These are phyloP conservation scores for Eucalyptus pumila DNA, from an alignment of 345 rosid genomes.

Conservation along the genomic window DNA sequence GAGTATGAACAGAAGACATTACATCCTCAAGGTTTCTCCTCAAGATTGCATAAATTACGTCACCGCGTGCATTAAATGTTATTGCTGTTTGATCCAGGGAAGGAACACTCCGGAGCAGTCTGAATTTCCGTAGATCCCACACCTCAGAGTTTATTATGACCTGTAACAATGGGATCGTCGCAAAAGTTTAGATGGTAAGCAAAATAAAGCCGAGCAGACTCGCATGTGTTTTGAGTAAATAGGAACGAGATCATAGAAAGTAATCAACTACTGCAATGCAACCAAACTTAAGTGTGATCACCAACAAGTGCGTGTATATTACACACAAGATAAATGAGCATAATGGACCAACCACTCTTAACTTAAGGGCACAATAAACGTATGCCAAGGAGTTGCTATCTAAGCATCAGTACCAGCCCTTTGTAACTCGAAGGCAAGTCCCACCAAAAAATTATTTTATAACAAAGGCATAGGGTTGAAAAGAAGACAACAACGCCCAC, in stretches of 20 bases:
- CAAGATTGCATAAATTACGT: slow-evolving; percentile 89
- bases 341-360: neutral
- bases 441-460: neutral
- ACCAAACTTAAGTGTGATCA: neutral
- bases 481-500: neutral
- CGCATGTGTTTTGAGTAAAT: neutral
- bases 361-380: neutral
- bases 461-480: neutral
- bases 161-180: slow-evolving; percentile 14
- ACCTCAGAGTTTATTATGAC: slow-evolving; percentile 95
- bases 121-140: slow-evolving; percentile 84
- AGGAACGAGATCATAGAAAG: neutral
- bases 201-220: neutral
- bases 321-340: neutral
- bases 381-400: neutral
- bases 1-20: slow-evolving; percentile 80
- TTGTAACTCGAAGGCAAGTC: neutral
- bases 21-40: slow-evolving; percentile 94
- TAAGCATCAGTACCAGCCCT: neutral
- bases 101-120: slow-evolving; percentile 86
- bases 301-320: neutral
- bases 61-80: slow-evolving; percentile 83
- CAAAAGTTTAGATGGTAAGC: neutral
- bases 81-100: slow-evolving; percentile 86
- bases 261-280: neutral